Evolutionary conservation across 139 green algal genomes (phyloP), one percentile per base, ranked within the genome.

Genomic region (Zygnema circumcarinatum): DNA sequence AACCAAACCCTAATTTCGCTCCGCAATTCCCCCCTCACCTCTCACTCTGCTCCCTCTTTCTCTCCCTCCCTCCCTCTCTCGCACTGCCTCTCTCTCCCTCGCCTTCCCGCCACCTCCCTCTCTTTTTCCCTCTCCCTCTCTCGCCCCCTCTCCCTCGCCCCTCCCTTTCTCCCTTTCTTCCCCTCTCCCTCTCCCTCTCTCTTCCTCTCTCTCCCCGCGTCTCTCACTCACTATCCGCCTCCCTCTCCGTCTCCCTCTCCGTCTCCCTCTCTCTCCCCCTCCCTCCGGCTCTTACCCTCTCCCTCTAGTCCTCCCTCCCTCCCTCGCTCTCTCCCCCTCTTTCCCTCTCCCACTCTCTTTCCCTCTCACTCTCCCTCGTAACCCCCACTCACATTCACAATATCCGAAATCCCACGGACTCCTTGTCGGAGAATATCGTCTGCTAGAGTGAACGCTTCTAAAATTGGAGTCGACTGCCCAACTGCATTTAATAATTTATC

Each of bases 351-450:
- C 47, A 25, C 47, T 62, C 47, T 16, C 47, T 62, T 16, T 62
- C 47, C 16, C 47, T 16, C 47, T 62, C 47, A 7, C 47, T 16
- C 47, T 16, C 7, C 47, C 47, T 16, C 47, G 47, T 62, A 7
- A 7, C 47, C 16, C 47, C 16, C 47, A 62, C 47, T 62, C 47
- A 62, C 47, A 62, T 62, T 98, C 92, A 98, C 98, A 92, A 98
- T 98, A 90, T 98, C 96, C 3, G 92, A 96, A 90, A 98, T 98
- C 87, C 96, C 96, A 1, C 94, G 91, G 33, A 98, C 96, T 76
- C 96, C 96, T 76, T 97, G 94, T 0, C 94, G 88, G 74, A 98
- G 90, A 54, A 98, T 94, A 82, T 98, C 95, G 74, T 98, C 96
- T 16, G 96, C 96, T 52, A 97, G 92, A 52, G 92, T 93, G 92